Evolutionary conservation across 352 stramenopile genomes (phyloP), one percentile per base, ranked within the genome.

Genomic region (Phytopythium kandeliae): DNA sequence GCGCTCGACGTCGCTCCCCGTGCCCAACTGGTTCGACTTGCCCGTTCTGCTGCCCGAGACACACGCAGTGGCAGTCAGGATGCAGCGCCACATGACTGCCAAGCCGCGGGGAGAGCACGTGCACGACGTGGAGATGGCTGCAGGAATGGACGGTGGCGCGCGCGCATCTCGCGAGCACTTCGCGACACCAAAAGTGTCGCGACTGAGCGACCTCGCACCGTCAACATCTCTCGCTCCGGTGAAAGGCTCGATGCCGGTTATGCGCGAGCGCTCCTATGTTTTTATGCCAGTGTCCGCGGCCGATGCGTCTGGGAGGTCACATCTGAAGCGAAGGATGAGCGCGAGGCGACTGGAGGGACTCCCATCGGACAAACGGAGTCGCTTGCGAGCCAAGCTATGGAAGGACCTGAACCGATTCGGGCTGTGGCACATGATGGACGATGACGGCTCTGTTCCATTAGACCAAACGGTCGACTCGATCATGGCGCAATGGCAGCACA

Each of bases 1-100:
- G 44, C 24, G 15, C 11, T 13, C 9, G n/a, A 5, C 44, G 30
- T 24, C 44, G 15, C 40, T 73, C 21, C 44, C 61, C 3, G 64
- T 73, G 24, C 76, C 78, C 15, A 71, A 59, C 37, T 87, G 74
- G 75, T 86, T 85, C 59, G 75, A 89, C 36, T 62, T 89, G 26
- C 74, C 78, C 3, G 52, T 89, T 54, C 48, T 86, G 31, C 48
- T 86, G 24, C 69, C 76, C 0, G 71, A 82, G 50, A 41, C 55
- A 1, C 40, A 86, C 47, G 43, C 62, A 3, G 62, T 77, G 1
- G 61, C 62, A 3, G 67, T 58, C 2, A 65, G 62, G 24, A 68
- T 86, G 25, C 77, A 84, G 50, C 65, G 65, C 38, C 62, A 59
- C n/a, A n/a, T 64, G 7, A 17, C 30, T 1, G n/a, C 15, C 15